Percentiles rank a stretch among this genome's conserved stretches.
Evolutionary conservation across 2,329 filamentous ascomycete species (phyloP).

Genomic region (Talaromyces sp.): DNA sequence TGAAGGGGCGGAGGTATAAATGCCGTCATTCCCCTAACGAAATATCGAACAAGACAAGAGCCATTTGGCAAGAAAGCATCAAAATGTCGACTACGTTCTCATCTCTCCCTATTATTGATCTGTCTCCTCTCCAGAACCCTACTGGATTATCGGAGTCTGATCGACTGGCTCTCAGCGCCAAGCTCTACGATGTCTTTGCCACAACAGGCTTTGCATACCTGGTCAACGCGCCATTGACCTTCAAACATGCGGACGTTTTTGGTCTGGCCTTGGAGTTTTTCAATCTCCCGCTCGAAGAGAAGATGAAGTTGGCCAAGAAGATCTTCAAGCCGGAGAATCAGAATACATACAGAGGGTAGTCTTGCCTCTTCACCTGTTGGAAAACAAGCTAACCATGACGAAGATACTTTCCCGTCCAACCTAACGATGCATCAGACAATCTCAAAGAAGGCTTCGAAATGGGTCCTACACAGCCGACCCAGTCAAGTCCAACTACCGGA

Average conservation of each 20-base stretch:
- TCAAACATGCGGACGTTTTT: slow-evolving; percentile 44
- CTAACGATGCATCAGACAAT: slow-evolving; percentile 38
- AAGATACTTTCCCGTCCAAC: slow-evolving; percentile 46
- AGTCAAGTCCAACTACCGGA: slow-evolving; percentile 8
- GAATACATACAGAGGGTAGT: slow-evolving; percentile 46
- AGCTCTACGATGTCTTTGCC: slow-evolving; percentile 42
- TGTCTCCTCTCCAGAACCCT: slow-evolving; percentile 31
- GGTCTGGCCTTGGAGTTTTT: slow-evolving; percentile 41
- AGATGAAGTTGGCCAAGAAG: slow-evolving; percentile 43
- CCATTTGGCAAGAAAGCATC: background rate
- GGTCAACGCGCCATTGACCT: slow-evolving; percentile 41
- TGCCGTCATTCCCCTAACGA: background rate
- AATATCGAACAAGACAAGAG: background rate
- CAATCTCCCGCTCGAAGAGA: slow-evolving; percentile 32
- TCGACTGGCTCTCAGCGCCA: slow-evolving; percentile 31
- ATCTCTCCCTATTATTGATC: slow-evolving; percentile 43
- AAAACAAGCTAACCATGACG: background rate
- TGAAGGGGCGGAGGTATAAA: background rate
- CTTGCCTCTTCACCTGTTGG: background rate
- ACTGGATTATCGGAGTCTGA: slow-evolving; percentile 26
- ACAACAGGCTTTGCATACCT: slow-evolving; percentile 50
- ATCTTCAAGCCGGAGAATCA: slow-evolving; percentile 38
- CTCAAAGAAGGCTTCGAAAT: slow-evolving; percentile 49
- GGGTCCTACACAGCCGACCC: slow-evolving; percentile 28
- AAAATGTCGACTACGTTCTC: slow-evolving; percentile 44